These are phyloP conservation scores for Pseudocercospora ulei DNA, from an alignment of 2,329 filamentous ascomycete species.

Conservation along the genomic window DNA sequence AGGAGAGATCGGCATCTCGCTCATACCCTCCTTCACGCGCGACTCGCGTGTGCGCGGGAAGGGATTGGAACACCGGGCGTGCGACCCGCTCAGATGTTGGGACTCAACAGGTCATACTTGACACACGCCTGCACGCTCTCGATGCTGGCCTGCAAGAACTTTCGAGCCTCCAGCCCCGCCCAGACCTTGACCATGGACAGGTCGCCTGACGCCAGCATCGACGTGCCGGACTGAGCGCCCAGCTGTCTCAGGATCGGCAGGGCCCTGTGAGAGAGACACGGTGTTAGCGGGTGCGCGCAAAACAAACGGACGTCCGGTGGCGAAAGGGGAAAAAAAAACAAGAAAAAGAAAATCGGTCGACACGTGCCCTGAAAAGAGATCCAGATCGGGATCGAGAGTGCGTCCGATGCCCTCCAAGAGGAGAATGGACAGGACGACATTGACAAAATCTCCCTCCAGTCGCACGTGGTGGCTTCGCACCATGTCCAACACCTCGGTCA, in stretches of 20 bases:
- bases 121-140: constrained; percentile 85
- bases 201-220: constrained; percentile 42
- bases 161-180: constrained; percentile 79
- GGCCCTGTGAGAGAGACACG: constrained; percentile 55
- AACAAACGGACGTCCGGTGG: neutral
- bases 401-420: constrained; percentile 89
- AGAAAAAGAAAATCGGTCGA: neutral
- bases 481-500: constrained; percentile 85
- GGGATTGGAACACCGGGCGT: too few relatives aligned
- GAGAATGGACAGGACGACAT: constrained; percentile 90
- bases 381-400: constrained; percentile 72
- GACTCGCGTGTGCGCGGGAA: too few relatives aligned
- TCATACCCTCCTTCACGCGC: too few relatives aligned
- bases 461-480: constrained; percentile 85
- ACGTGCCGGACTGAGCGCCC: constrained; percentile 62
- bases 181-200: constrained; percentile 74
- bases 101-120: constrained; percentile 78
- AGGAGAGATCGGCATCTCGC: too few relatives aligned
- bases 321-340: too few relatives aligned
- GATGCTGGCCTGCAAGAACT: constrained; percentile 79
- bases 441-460: constrained; percentile 94
- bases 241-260: constrained; percentile 84
- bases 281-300: constrained; percentile 13
- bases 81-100: constrained; percentile 55
- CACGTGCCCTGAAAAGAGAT: constrained; percentile 54